phyloP scores from a whole-genome alignment of 2,329 filamentous ascomycete species.

The Thermochaetoides dissita region DNA sequence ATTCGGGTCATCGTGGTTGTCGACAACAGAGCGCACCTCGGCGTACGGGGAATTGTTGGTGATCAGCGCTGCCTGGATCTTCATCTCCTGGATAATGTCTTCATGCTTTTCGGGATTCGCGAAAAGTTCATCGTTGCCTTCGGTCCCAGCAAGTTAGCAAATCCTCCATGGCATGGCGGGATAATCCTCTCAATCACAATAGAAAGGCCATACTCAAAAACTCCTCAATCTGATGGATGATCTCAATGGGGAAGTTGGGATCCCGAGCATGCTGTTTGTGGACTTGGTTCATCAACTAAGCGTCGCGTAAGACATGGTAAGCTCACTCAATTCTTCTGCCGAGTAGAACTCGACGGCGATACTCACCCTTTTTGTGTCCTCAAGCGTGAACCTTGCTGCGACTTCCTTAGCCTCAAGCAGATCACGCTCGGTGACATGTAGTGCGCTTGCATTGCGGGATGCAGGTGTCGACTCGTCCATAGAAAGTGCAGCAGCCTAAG shows the following conservation, averaged over 20 bases:
- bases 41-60: constrained; percentile 43
- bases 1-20: constrained; percentile 38
- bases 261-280: constrained; percentile 12
- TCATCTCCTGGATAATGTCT: constrained; percentile 38
- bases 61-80: constrained; percentile 39
- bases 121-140: constrained; percentile 30
- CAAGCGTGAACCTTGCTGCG: constrained; percentile 10
- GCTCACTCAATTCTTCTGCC: not conserved
- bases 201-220: constrained; percentile 4
- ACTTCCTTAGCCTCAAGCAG: constrained; percentile 11
- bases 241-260: constrained; percentile 13
- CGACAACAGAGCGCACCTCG: constrained; percentile 41
- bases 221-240: constrained; percentile 11
- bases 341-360: too few relatives aligned
- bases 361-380: constrained; percentile 10
- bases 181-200: not conserved
- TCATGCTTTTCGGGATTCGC: constrained; percentile 32
- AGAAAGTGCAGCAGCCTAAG: too few relatives aligned
- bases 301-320: not conserved
- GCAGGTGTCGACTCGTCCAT: too few relatives aligned
- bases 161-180: too few relatives aligned
- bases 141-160: not conserved
- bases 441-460: not conserved
- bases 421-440: constrained; percentile 12
- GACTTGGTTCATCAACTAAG: constrained; percentile 10